Base-by-base conservation (phyloP, 2,329 filamentous ascomycete species). In the Thermochaetoides dissita region DNA sequence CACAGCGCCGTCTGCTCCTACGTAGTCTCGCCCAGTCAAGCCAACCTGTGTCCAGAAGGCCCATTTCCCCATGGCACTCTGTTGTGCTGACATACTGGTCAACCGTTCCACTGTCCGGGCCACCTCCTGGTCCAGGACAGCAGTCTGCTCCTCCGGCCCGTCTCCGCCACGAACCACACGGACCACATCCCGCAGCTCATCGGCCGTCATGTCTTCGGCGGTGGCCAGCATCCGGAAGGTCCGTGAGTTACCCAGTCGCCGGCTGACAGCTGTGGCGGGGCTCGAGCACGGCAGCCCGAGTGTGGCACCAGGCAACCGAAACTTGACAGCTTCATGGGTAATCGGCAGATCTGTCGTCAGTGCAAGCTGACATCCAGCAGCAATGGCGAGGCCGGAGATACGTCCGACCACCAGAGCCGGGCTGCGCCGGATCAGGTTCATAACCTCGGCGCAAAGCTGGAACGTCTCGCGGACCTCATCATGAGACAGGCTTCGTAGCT, bases 1-100 rank as follows among this genome's bases (percentile, higher is more conserved):
- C 2, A 32, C 33, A 1, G 30, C 31, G 2, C 17, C 38, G 12
- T 46, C 49, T n/a, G 38, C 35, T 3, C 42, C 40, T 1, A 8
- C 29, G n/a, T 43, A 40, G 7, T 45, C 38, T 17, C 38, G 29
- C 6, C 46, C 48, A 0, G 10, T 36, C 28, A 58, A 42, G 2
- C 49, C 47, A n/a, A 51, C 36, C 49, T 60, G 58, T 6, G 57
- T 54, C 58, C 57, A 60, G 39, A 53, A 61, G 0, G 57, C 57
- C 58, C 59, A 61, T 49, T 61, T 61, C 3, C 55, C 58, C 37
- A 60, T 43, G 4, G 58, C 57, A 45, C 53, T 56, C 10, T 55
- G 49, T 48, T 58, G 57, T 7, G 49, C 57, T 3, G 55, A 42
- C 43, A 47, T 49, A 9, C 41, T 39, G 7, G 52, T 50, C 12